Evolutionary conservation across 176 grass and related monocot species (phyloP), one percentile per base, ranked within the genome.

Genomic region (Alloteropsis semialata): DNA sequence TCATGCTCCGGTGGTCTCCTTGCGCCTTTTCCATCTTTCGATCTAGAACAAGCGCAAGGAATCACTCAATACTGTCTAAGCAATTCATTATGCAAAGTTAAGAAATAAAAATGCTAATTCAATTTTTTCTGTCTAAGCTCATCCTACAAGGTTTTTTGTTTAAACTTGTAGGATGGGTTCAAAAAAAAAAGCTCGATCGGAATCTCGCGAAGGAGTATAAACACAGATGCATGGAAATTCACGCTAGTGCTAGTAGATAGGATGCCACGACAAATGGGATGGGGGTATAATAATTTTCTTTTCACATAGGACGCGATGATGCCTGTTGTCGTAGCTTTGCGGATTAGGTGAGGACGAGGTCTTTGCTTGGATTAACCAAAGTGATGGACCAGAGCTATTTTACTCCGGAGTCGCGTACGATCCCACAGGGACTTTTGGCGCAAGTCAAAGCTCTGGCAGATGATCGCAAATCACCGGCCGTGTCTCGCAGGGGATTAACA

Each of bases 381-480:
- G 25, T 2, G 69, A 85, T 64, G 87, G 77, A n/a, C 63, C 15
- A 25, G 30, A 16, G 43, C 1, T 70, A 63, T 61, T 84, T 42
- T 81, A 76, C 70, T 28, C 6, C 0, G 2, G 15, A 79, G 39
- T 71, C 24, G 30, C 37, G 54, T 72, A 62, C 54, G 56, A 65
- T 18, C 67, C 33, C 62, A 65, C 65, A 51, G 76, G 48, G 76
- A 81, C 62, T 63, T n/a, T 61, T 53, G 44, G 25, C 44, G 32
- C 82, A 85, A 66, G 78, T 89, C 88, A 89, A 89, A 85, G 77
- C 53, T 45, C 46, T 56, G 69, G 56, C 36, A 76, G 72, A 30
- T 55, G 53, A 75, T 39, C 54, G 36, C 56, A 74, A 73, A 74
- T 62, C 82, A 66, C 60, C 57, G 70, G 48, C 48, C 53, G 53